These are phyloP conservation scores for Ganoderma boninense DNA, from an alignment of 1,284 basidiomycete species.

Conservation along the genomic window DNA sequence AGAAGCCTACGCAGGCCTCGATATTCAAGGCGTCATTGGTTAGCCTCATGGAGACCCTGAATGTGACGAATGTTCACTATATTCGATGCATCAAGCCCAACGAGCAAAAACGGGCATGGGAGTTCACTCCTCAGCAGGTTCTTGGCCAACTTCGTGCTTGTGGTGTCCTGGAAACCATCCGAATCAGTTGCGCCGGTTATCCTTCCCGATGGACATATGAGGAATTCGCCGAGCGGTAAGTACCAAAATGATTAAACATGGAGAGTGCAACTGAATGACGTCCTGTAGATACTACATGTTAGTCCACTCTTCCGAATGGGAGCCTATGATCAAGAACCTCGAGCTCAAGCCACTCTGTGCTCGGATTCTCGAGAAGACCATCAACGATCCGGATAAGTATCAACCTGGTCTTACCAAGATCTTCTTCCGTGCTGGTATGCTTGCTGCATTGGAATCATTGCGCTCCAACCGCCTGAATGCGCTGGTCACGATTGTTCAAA, in stretches of 20 bases:
- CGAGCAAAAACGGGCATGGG: conserved; percentile 96
- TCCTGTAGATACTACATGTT: conserved; percentile 93
- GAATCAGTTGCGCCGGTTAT: conserved; percentile 99
- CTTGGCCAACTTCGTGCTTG: conserved; percentile 96
- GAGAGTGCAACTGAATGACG: conserved; percentile 19
- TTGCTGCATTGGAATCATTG: conserved; percentile 94
- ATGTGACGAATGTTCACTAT: conserved; percentile 98
- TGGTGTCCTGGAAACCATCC: conserved; percentile 98
- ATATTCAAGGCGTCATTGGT: conserved; percentile 98
- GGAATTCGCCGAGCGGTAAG: conserved; percentile 97
- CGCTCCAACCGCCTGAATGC: conserved; percentile 89
- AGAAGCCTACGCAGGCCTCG: conserved; percentile 96
- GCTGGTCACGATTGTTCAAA: conserved; percentile 95
- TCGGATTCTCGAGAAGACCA: conserved; percentile 85
- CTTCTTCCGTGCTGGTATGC: conserved; percentile 99
- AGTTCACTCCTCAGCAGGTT: conserved; percentile 96
- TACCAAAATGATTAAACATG: conserved; percentile 13
- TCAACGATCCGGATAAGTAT: conserved; percentile 95
- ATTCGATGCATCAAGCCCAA: conserved; percentile 99
- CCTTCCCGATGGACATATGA: conserved; percentile 99
- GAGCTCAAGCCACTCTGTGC: conserved; percentile 88
- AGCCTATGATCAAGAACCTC: conserved; percentile 80
- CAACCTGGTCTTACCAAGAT: conserved; percentile 98
- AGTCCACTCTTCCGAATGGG: conserved; percentile 88
- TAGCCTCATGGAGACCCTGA: conserved; percentile 96